Evolutionary conservation across 129 eudicot genomes (phyloP).

Genomic region (Chrysanthemum makinoi): DNA sequence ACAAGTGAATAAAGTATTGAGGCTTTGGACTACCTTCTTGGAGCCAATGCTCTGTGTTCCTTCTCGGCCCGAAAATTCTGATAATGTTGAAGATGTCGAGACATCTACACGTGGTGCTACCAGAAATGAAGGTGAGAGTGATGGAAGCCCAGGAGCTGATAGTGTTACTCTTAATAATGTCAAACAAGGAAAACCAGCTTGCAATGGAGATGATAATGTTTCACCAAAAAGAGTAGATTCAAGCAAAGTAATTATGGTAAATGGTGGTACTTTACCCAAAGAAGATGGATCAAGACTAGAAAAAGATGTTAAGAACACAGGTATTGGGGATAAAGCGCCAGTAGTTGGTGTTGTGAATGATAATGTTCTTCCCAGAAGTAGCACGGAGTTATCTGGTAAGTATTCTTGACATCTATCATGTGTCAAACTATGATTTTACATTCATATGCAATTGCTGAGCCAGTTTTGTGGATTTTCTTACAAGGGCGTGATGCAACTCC

Average conservation of each 20-base stretch:
- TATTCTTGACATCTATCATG: not conserved
- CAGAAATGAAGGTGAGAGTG: conserved; percentile 46
- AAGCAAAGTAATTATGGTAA: conserved; percentile 37
- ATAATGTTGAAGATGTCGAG: conserved; percentile 44
- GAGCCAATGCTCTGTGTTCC: conserved; percentile 81
- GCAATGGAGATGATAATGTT: conserved; percentile 53
- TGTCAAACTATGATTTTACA: conserved; percentile 10
- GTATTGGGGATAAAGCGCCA: conserved; percentile 32
- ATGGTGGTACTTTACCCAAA: conserved; percentile 41
- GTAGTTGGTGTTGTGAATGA: conserved; percentile 37
- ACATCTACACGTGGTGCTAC: conserved; percentile 39
- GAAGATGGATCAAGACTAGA: conserved; percentile 42
- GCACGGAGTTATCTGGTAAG: conserved; percentile 27
- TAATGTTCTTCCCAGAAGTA: conserved; percentile 38
- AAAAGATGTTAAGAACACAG: conserved; percentile 31
- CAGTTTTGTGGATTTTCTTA: not conserved
- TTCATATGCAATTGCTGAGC: not conserved
- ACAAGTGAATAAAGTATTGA: conserved; percentile 70
- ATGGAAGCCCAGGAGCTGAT: conserved; percentile 50
- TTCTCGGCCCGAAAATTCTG: conserved; percentile 41
- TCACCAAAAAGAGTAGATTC: conserved; percentile 43
- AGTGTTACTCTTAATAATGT: conserved; percentile 33
- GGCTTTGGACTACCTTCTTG: conserved; percentile 83
- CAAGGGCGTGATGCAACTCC: conserved; percentile 50
- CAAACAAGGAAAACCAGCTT: conserved; percentile 47